Percentiles rank a stretch among this genome's conserved stretches.
phyloP scores from a whole-genome alignment of 768 basidiomycete genomes.

The Neoboletus brunneissimus region DNA sequence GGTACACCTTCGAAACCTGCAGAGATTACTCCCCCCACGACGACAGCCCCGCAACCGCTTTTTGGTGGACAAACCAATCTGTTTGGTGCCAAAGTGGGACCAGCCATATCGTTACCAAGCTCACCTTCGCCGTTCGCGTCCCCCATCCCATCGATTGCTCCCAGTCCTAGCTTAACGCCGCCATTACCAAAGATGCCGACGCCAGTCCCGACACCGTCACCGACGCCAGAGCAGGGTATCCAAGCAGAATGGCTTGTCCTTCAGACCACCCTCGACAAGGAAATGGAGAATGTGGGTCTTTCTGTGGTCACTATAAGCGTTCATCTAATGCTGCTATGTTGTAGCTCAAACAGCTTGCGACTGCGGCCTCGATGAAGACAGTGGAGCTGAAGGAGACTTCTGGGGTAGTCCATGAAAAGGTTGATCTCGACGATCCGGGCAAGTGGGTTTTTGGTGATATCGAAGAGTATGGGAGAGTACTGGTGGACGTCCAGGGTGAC shows the following conservation, averaged over 20 bases:
- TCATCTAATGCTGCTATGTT: not conserved
- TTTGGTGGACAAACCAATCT: slow-evolving; percentile 14
- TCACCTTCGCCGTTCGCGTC: slow-evolving; percentile 3
- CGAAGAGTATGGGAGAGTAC: slow-evolving; percentile 43
- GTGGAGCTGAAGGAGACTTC: slow-evolving; percentile 36
- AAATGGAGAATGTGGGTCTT: slow-evolving; percentile 57
- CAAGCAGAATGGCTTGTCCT: slow-evolving; percentile 61
- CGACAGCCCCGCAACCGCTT: slow-evolving; percentile 2
- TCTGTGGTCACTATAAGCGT: not conserved
- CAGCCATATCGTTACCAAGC: not conserved
- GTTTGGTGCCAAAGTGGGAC: slow-evolving; percentile 4
- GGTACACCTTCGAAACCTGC: slow-evolving; percentile 5
- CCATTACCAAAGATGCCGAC: not conserved
- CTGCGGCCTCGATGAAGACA: slow-evolving; percentile 36
- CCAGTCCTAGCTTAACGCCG: slow-evolving; percentile 3
- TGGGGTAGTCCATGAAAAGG: slow-evolving; percentile 38
- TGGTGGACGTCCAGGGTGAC: slow-evolving; percentile 45
- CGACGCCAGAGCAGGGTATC: slow-evolving; percentile 55
- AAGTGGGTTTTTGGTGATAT: slow-evolving; percentile 59
- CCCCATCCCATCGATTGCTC: not conserved
- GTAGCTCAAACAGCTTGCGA: slow-evolving; percentile 47
- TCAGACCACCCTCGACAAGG: slow-evolving; percentile 43
- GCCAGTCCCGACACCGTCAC: slow-evolving; percentile 8
- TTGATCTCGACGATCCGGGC: slow-evolving; percentile 44
- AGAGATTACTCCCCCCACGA: not conserved